Percentiles rank a stretch among this genome's conserved stretches.
phyloP scores from a whole-genome alignment of 495 filamentous ascomycete genomes.

The Daldinia concentrica region DNA sequence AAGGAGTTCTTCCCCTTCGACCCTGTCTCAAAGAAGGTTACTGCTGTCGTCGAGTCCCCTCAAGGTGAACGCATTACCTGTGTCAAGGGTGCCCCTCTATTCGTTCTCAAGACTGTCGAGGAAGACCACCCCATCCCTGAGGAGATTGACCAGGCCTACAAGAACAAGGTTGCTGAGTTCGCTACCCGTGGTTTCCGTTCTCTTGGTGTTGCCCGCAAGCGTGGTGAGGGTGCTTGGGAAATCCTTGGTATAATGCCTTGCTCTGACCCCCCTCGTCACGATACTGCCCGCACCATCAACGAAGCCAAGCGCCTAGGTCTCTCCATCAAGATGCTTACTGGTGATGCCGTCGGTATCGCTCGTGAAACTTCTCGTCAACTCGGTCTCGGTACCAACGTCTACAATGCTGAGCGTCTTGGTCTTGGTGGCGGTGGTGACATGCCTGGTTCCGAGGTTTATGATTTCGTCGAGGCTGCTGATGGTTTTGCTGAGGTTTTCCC shows the following conservation, averaged over 20 bases:
- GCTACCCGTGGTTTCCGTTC: slow-evolving; percentile 91
- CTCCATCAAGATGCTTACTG: slow-evolving; percentile 96
- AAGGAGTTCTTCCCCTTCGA: slow-evolving; percentile 89
- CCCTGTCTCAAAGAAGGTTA: slow-evolving; percentile 93
- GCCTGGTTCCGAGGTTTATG: slow-evolving; percentile 90
- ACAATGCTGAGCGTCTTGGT: slow-evolving; percentile 89
- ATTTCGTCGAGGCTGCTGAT: slow-evolving; percentile 94
- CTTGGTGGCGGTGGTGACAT: slow-evolving; percentile 86
- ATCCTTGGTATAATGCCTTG: slow-evolving; percentile 95
- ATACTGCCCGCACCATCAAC: slow-evolving; percentile 88
- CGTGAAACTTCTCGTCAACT: slow-evolving; percentile 89
- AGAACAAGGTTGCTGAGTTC: slow-evolving; percentile 90
- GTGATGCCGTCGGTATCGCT: slow-evolving; percentile 93
- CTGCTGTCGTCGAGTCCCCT: slow-evolving; percentile 81
- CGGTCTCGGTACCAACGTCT: slow-evolving; percentile 91
- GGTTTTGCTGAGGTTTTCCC: slow-evolving; percentile 97
- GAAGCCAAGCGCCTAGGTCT: slow-evolving; percentile 89
- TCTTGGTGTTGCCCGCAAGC: slow-evolving; percentile 89
- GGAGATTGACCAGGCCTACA: slow-evolving; percentile 79
- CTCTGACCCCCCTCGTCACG: slow-evolving; percentile 89
- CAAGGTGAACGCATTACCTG: slow-evolving; percentile 84
- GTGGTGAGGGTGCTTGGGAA: slow-evolving; percentile 79
- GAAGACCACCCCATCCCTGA: slow-evolving; percentile 80
- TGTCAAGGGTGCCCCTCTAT: slow-evolving; percentile 89
- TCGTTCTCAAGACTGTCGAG: slow-evolving; percentile 83